phyloP scores from a whole-genome alignment of 345 rosid species.

The Rhodomyrtus tomentosa region DNA sequence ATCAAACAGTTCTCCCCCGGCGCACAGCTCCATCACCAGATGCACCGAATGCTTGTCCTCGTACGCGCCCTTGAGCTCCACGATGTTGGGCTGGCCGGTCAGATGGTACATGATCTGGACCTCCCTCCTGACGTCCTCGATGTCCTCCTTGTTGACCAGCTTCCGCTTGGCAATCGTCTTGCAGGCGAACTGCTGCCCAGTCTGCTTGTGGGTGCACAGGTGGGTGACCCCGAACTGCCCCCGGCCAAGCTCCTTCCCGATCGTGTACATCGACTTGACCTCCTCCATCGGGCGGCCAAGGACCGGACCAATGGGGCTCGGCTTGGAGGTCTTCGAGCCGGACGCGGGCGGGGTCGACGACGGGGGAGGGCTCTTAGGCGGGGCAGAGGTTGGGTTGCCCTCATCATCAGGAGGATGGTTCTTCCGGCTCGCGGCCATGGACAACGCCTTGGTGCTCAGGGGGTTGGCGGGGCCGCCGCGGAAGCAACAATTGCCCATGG shows the following conservation, averaged over 20 bases:
- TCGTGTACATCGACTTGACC: conserved; percentile 42
- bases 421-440: neutral
- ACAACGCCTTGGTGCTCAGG: conserved; percentile 6
- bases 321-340: conserved; percentile 20
- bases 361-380: conserved; percentile 5
- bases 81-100: conserved; percentile 80
- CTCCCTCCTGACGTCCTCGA: conserved; percentile 87
- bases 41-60: conserved; percentile 93
- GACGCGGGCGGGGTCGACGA: neutral
- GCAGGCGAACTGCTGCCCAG: conserved; percentile 78
- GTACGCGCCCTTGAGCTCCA: conserved; percentile 88
- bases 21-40: conserved; percentile 92
- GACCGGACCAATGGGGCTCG: conserved; percentile 51
- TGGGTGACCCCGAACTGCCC: conserved; percentile 92
- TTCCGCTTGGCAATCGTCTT: conserved; percentile 86
- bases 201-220: conserved; percentile 61
- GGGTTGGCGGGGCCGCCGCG: conserved; percentile 22
- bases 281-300: conserved; percentile 94
- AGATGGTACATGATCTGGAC: conserved; percentile 93
- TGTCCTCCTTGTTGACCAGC: conserved; percentile 78
- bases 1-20: conserved; percentile 89
- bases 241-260: conserved; percentile 82
- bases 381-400: conserved; percentile 11
- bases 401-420: conserved; percentile 1
- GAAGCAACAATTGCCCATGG: conserved; percentile 78